Conservation (phyloP, 163 green algal genomes). For the Volvox carteri region DNA sequence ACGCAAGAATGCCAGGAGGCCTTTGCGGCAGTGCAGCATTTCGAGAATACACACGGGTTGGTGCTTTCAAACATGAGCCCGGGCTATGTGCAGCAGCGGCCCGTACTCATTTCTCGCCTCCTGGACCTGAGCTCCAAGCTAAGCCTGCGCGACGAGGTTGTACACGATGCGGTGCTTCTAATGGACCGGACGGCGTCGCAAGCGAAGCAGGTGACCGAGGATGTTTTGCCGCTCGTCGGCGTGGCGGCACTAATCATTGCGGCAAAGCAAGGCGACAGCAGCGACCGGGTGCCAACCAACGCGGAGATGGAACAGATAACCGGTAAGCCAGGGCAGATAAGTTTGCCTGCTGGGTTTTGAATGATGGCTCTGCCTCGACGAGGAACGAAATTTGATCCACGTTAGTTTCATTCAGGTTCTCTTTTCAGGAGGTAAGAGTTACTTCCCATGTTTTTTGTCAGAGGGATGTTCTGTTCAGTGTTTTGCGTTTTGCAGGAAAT, state of each 20-base stretch:
- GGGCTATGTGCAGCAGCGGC: constrained; percentile 67
- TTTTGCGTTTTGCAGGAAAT: too few relatives aligned
- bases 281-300: constrained; percentile 49
- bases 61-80: constrained; percentile 69
- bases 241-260: constrained; percentile 60
- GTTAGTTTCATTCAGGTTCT: too few relatives aligned
- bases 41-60: constrained; percentile 76
- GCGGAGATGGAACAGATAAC: constrained; percentile 57
- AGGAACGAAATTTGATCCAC: too few relatives aligned
- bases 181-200: constrained; percentile 67
- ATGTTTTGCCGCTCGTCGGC: constrained; percentile 64
- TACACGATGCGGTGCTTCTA: constrained; percentile 83
- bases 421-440: too few relatives aligned
- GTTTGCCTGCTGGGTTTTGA: too few relatives aligned
- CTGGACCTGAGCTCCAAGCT: constrained; percentile 63
- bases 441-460: too few relatives aligned
- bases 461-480: too few relatives aligned
- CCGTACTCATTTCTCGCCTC: constrained; percentile 53
- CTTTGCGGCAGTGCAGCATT: constrained; percentile 70
- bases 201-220: constrained; percentile 55
- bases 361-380: too few relatives aligned
- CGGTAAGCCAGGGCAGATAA: constrained; percentile 22
- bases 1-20: constrained; percentile 67
- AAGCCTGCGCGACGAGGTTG: constrained; percentile 66
- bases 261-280: constrained; percentile 55